A percentile compares a stretch with the other conserved stretches of the same genome.
phyloP scores from a whole-genome alignment of 371 early-diverging fungal genomes.

The Phascolomyces articulosus region DNA sequence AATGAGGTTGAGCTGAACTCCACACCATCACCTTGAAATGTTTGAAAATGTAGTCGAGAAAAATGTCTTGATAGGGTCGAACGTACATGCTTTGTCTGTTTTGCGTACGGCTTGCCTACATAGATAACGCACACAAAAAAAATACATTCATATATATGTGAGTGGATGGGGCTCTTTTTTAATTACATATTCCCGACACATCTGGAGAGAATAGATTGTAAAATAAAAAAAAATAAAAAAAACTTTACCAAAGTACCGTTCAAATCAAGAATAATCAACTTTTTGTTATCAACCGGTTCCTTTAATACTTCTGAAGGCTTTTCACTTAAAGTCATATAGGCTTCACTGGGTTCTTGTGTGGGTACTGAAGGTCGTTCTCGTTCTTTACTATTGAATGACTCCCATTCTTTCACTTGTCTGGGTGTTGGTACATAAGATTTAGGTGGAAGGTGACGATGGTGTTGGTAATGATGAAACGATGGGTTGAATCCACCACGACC shows the following conservation, averaged over 20 bases:
- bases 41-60: slow-evolving; percentile 63
- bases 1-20: slow-evolving; percentile 73
- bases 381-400: background rate
- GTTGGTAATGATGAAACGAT: background rate
- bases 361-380: background rate
- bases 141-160: no score
- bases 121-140: background rate
- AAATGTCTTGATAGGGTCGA: slow-evolving; percentile 59
- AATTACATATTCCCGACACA: no score
- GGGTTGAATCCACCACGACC: background rate
- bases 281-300: background rate
- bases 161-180: no score
- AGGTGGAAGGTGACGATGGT: background rate
- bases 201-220: no score
- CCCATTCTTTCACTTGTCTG: background rate
- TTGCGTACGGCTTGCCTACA: slow-evolving; percentile 5
- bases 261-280: slow-evolving; percentile 74
- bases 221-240: no score
- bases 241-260: slow-evolving; percentile 77
- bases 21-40: slow-evolving; percentile 79
- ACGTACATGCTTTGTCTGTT: slow-evolving; percentile 32
- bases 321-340: background rate
- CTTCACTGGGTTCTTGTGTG: background rate
- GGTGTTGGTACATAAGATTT: background rate
- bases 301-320: slow-evolving; percentile 6